Evolutionary conservation across 352 stramenopile species (phyloP), one percentile per base, ranked within the genome.

Genomic region (Phytopythium ostracodes): DNA sequence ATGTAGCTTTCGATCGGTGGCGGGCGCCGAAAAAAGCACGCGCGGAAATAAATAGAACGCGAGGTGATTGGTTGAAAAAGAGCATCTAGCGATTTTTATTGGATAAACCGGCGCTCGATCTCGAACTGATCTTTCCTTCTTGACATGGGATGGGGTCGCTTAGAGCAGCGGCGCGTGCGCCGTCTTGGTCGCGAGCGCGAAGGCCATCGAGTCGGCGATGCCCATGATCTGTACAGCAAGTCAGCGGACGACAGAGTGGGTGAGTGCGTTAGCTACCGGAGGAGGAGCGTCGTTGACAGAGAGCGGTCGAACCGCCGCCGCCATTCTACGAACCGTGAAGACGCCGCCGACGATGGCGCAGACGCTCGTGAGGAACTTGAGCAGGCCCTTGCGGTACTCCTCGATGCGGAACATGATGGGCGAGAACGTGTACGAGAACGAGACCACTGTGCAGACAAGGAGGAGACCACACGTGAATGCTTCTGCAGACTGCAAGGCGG

Each of bases 371-470:
- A 98, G 76, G 74, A 98, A 98, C 62, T 92, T 76, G 4, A 92
- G 63, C 22, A 96, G 87, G 35, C 91, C 92, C 84, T 81, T 91
- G 72, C 79, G 83, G 66, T 91, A 94, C 66, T 98, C 89, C 65
- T 99, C 93, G 68, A 99, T 98, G 74, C 60, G 96, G 62, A 90
- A 97, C 93, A 90, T 98, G 67, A 99, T 91, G 7, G 97, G 90
- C 42, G 88, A 98, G 53, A 99, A 96, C 62, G 98, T 92, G 83
- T 99, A 99, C 64, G 94, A 89, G 66, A 99, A 98, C 57, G 98
- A 98, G 15, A 99, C 90, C 67, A 98, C 96, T 74, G 84, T 17
- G 47, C 42, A 18, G 22, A 54, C 47, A 54, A 24, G 36, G 59
- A 46, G 18, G 60, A 22, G n/a, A n/a, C n/a, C n/a, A n/a, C n/a